Evolutionary conservation across 129 eudicot genomes (phyloP).

Genomic region (Sambucus nigra): DNA sequence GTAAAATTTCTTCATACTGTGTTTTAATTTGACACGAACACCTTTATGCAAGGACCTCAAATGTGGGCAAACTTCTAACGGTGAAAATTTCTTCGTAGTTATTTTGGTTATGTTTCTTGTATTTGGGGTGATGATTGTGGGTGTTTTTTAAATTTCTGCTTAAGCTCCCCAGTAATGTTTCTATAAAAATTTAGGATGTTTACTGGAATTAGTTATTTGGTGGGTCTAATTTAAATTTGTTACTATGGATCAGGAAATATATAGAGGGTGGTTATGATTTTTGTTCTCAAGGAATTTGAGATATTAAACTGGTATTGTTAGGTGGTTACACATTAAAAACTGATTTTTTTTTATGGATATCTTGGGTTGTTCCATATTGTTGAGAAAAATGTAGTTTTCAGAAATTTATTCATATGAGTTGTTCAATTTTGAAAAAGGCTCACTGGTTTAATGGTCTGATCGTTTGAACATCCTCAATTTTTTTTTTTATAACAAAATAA

Average conservation of each 20-base stretch:
- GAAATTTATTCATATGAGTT: not conserved
- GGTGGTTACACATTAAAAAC: not conserved
- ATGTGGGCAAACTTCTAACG: no score
- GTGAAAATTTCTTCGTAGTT: no score
- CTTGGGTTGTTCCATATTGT: not conserved
- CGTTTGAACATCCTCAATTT: not conserved
- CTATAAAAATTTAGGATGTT: not conserved
- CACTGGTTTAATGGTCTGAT: no score
- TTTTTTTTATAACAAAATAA: not conserved
- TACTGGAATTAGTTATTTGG: not conserved
- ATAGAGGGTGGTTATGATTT: not conserved
- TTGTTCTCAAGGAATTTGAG: not conserved
- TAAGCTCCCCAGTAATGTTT: no score
- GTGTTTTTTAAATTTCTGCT: no score
- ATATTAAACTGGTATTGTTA: not conserved
- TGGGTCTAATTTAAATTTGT: not conserved
- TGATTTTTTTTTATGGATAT: not conserved
- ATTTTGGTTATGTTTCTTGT: no score
- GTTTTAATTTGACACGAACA: no score
- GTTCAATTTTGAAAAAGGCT: no score
- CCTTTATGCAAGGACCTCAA: no score
- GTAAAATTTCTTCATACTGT: no score
- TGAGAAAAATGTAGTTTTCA: not conserved
- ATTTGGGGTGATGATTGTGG: not conserved
- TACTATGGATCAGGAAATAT: no score